These are phyloP conservation scores for Epichloe festucae DNA, from an alignment of 2,329 filamentous ascomycete genomes.

Conservation along the genomic window DNA sequence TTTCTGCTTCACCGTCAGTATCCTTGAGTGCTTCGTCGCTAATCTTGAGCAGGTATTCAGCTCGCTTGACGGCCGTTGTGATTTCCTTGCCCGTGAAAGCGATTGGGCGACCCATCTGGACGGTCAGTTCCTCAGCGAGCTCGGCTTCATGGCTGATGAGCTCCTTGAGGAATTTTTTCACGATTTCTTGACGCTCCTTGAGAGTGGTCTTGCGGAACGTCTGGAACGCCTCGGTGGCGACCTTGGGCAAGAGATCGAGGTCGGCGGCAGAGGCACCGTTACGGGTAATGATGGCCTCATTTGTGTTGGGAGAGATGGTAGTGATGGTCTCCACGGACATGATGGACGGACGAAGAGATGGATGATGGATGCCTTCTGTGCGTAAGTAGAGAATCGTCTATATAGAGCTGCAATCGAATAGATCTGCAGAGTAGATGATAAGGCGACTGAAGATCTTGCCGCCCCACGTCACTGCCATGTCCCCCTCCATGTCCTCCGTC, in stretches of 20 bases:
- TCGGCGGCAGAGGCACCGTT: slow-evolving; percentile 60
- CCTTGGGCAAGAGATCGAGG: slow-evolving; percentile 56
- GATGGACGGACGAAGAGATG: slow-evolving; percentile 10
- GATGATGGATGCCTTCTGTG: background rate
- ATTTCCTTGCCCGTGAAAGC: slow-evolving; percentile 76
- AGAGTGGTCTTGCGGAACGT: slow-evolving; percentile 65
- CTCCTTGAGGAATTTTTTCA: slow-evolving; percentile 64
- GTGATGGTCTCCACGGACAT: slow-evolving; percentile 54
- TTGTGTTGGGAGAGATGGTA: slow-evolving; percentile 85
- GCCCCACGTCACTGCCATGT: slow-evolving; percentile 1
- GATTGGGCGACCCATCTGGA: slow-evolving; percentile 92
- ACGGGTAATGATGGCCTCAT: slow-evolving; percentile 69
- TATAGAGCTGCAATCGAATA: background rate
- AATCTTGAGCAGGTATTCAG: slow-evolving; percentile 75
- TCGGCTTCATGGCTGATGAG: slow-evolving; percentile 62
- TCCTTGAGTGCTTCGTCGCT: slow-evolving; percentile 67
- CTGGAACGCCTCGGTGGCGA: slow-evolving; percentile 62
- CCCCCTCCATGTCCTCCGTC: background rate
- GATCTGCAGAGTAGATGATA: background rate
- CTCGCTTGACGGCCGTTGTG: slow-evolving; percentile 70
- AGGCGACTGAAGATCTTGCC: background rate
- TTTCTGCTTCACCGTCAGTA: slow-evolving; percentile 69
- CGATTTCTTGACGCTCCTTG: slow-evolving; percentile 62
- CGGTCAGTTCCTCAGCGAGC: slow-evolving; percentile 71
- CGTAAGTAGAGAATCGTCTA: no score